Percentiles rank a stretch among this genome's conserved stretches.
phyloP scores from a whole-genome alignment of 257 asterid genomes.

The Nyctanthes arbortristis region DNA sequence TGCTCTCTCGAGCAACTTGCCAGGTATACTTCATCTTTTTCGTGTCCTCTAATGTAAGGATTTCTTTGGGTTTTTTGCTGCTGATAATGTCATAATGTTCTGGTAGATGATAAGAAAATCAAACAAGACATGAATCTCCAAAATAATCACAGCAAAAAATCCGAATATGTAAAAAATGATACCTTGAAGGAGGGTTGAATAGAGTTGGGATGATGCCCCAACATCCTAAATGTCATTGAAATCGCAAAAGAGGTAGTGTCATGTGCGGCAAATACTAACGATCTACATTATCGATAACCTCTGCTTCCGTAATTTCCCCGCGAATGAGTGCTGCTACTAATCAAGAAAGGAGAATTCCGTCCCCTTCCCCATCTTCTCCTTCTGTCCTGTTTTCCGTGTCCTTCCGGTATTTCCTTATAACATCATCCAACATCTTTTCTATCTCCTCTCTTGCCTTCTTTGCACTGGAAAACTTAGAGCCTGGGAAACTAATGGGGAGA shows the following conservation, averaged over 20 bases:
- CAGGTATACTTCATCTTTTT: slow-evolving; percentile 82
- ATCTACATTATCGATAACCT: slow-evolving; percentile 77
- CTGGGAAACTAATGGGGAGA: slow-evolving; percentile 52
- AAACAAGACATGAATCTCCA: not conserved
- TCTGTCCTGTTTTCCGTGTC: slow-evolving; percentile 36
- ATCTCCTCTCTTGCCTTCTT: slow-evolving; percentile 64
- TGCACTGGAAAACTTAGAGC: slow-evolving; percentile 74
- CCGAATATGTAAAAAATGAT: not conserved
- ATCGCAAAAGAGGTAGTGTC: slow-evolving; percentile 92
- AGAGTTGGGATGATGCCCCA: slow-evolving; percentile 67
- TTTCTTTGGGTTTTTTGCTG: slow-evolving; percentile 41
- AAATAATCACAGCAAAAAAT: not conserved
- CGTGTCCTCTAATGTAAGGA: slow-evolving; percentile 55
- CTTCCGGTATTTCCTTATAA: slow-evolving; percentile 45
- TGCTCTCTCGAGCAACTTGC: slow-evolving; percentile 89
- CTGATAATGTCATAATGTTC: slow-evolving; percentile 55
- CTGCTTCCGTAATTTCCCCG: slow-evolving; percentile 70
- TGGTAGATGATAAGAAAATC: slow-evolving; percentile 25
- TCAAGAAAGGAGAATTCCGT: slow-evolving; percentile 49
- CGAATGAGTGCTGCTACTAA: slow-evolving; percentile 60
- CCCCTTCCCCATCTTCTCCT: slow-evolving; percentile 23
- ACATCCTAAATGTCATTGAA: slow-evolving; percentile 80
- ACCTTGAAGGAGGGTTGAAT: slow-evolving; percentile 70
- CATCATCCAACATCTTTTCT: slow-evolving; percentile 45
- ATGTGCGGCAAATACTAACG: slow-evolving; percentile 88